phyloP scores from a whole-genome alignment of 805 yeast species.

The Scheffersomyces coipomensis region DNA sequence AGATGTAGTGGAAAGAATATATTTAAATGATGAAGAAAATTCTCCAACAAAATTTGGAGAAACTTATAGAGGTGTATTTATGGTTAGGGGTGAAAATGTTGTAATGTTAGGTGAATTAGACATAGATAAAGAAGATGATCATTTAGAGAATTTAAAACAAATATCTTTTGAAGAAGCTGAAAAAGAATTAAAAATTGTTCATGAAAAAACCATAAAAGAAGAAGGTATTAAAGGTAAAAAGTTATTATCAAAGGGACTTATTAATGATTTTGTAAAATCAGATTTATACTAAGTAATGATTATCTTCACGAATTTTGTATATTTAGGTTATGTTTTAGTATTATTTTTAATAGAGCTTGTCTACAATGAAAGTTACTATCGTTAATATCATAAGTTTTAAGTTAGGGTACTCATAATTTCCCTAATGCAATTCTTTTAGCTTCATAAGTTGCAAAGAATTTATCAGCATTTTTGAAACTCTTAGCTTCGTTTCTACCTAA shows the following conservation, averaged over 20 bases:
- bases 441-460: conserved; percentile 26
- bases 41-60: conserved; percentile 64
- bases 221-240: conserved; percentile 48
- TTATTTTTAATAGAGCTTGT: background rate
- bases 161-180: conserved; percentile 66
- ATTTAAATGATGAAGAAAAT: conserved; percentile 45
- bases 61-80: conserved; percentile 70
- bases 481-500: conserved; percentile 50
- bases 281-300: conserved; percentile 44
- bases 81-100: conserved; percentile 95
- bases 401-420: conserved; percentile 18
- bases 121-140: conserved; percentile 78
- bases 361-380: background rate
- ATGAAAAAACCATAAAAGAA: conserved; percentile 29
- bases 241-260: conserved; percentile 53
- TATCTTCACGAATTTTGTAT: background rate
- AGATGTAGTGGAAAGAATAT: conserved; percentile 84
- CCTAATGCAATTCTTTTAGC: conserved; percentile 17
- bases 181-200: conserved; percentile 30
- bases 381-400: background rate
- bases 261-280: conserved; percentile 54
- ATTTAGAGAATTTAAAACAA: conserved; percentile 53
- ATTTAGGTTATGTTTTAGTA: background rate
- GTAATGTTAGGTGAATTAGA: conserved; percentile 93
- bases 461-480: conserved; percentile 32